Conservation (phyloP, 2,329 filamentous ascomycete genomes). For the Didymella keratinophila region DNA sequence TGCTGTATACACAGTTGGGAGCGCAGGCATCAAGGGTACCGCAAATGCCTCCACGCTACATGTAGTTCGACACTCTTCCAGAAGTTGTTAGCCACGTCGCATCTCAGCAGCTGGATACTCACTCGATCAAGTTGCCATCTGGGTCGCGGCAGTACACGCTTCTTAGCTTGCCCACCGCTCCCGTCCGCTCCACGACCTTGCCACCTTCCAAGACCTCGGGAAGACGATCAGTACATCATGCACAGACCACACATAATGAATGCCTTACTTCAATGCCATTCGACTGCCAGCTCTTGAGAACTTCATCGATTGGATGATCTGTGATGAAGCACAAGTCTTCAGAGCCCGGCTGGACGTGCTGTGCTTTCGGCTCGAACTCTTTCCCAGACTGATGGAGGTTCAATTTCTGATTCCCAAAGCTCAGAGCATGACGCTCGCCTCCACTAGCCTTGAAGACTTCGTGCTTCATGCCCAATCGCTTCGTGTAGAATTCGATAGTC, state of each 20-base stretch:
- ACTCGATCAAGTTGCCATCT: conserved; percentile 27
- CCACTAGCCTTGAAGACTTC: conserved; percentile 15
- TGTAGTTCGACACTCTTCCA: conserved; percentile 8
- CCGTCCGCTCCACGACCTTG: conserved; percentile 16
- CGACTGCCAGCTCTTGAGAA: conserved; percentile 6
- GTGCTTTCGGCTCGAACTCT: conserved; percentile 27
- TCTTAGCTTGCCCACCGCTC: conserved; percentile 18
- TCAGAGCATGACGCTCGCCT: conserved; percentile 19
- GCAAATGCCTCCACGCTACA: background rate
- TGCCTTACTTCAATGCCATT: conserved; percentile 7
- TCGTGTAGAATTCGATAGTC: conserved; percentile 21
- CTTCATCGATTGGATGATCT: conserved; percentile 16
- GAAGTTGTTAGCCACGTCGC: background rate
- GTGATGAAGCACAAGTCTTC: conserved; percentile 25
- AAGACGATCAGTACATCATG: background rate
- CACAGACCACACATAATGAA: background rate
- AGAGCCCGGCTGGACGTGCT: conserved; percentile 16
- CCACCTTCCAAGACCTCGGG: conserved; percentile 11
- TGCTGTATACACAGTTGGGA: too few relatives aligned
- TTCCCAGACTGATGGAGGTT: conserved; percentile 24
- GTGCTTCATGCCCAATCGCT: conserved; percentile 21
- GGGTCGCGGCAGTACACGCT: conserved; percentile 27
- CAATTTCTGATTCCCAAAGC: conserved; percentile 24
- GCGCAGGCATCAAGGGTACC: too few relatives aligned
- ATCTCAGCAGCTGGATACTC: background rate